Base-by-base conservation (phyloP, 208 protist species). In the Histomonas meleagridis region DNA sequence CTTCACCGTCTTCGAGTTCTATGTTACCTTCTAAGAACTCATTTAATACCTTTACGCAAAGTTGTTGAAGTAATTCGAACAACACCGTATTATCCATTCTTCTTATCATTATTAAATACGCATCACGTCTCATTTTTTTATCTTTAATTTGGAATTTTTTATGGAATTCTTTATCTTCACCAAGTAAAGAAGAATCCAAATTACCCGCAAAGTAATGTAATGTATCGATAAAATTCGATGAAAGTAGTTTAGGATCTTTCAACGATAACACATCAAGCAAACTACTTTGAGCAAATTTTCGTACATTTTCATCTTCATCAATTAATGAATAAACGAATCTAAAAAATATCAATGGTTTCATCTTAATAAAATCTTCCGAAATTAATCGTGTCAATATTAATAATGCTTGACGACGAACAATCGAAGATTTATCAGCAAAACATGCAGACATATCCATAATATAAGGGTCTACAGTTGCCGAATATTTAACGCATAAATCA, bases 401-500 rank as follows among this genome's bases (percentile, higher is more conserved):
- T 28, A 81, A 81, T 16, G 70, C 32, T 81, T 81, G 70, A 3
- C 70, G 70, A 12, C 70, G 26, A 51, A 81, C 70, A 48, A 81
- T n/a, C 32, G 70, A 10, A 38, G 26, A 81, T 51, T 48, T 18
- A 23, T 81, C 70, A 38, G 35, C 70, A 43, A 81, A 81, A 51
- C 70, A 81, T 32, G 5, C 14, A n/a, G 70, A 46, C 70, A 81
- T 81, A 28, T 81, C 43, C 40, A 46, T 32, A 43, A 81, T 43
- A 81, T 81, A 81, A n/a, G 70, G n/a, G 51, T 81, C 70, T 12
- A 81, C 70, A 81, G 70, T 81, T 51, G n/a, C 35, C 7, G 70
- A 32, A 43, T 81, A 81, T 81, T 81, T 51, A 35, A 81, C 70
- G 18, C 70, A 81, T n/a, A 81, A 81, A 51, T 81, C 70, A 23